phyloP scores from a whole-genome alignment of 2,329 filamentous ascomycete species.

The Pseudogymnoascus sp. region DNA sequence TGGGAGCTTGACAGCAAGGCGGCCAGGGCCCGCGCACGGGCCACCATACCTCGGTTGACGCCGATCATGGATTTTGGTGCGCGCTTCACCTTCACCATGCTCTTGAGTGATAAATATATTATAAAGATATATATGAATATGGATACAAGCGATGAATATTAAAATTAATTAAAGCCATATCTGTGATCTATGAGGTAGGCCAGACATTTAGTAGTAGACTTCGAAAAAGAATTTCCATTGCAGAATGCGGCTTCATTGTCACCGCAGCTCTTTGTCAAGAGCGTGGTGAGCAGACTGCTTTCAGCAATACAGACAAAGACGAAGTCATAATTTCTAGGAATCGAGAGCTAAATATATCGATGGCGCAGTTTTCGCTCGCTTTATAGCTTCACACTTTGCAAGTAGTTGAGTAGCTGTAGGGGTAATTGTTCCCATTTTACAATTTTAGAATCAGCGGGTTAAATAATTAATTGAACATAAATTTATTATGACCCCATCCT shows the following conservation, averaged over 20 bases:
- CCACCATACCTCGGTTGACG: slow-evolving; percentile 8
- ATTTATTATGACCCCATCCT: background rate
- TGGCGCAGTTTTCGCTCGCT: background rate
- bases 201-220: background rate
- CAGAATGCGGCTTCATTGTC: background rate
- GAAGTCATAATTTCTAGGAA: background rate
- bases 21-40: slow-evolving; percentile 1
- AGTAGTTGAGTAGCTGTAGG: background rate
- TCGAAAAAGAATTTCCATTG: background rate
- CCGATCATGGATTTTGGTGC: slow-evolving; percentile 6
- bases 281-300: background rate
- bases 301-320: background rate
- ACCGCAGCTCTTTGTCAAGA: background rate
- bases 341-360: background rate
- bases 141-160: background rate
- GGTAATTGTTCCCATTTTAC: background rate
- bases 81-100: slow-evolving; percentile 5
- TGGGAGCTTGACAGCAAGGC: background rate
- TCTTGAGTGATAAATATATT: background rate
- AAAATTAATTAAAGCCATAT: background rate
- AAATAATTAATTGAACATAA: background rate
- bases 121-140: background rate
- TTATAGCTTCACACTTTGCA: background rate
- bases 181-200: background rate
- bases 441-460: background rate